phyloP scores from a whole-genome alignment of 2,329 filamentous ascomycete genomes.

The Herpotrichia juniperi region DNA sequence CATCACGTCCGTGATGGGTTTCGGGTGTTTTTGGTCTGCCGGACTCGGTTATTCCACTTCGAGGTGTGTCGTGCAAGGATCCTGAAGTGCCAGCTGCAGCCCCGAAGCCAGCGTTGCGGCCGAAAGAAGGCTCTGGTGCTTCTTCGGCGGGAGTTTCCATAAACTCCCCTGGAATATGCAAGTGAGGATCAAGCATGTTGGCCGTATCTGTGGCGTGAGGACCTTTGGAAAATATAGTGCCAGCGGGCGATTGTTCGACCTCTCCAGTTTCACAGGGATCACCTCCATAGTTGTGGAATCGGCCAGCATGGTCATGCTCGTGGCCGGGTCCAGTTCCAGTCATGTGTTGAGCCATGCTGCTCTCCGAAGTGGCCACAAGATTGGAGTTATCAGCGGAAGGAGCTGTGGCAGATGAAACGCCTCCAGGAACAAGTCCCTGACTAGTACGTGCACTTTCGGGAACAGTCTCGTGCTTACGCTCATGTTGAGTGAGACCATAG shows the following conservation, averaged over 20 bases:
- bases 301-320: conserved; percentile 21
- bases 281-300: conserved; percentile 23
- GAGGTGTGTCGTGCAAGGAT: background rate
- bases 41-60: too few relatives aligned
- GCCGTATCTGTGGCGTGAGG: conserved; percentile 38
- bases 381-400: background rate
- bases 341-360: too few relatives aligned
- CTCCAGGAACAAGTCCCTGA: conserved; percentile 2
- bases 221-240: conserved; percentile 22
- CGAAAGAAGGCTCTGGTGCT: conserved; percentile 28
- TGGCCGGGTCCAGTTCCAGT: background rate
- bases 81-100: conserved; percentile 5
- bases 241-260: conserved; percentile 3
- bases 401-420: background rate
- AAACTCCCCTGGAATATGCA: conserved; percentile 43
- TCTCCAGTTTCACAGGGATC: conserved; percentile 27
- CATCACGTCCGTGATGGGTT: conserved; percentile 28
- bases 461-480: background rate
- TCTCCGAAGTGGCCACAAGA: background rate
- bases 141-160: conserved; percentile 39
- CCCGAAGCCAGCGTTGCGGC: conserved; percentile 13
- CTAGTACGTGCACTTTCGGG: conserved; percentile 21
- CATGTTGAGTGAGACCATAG: background rate
- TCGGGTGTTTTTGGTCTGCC: background rate
- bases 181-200: conserved; percentile 41